Evolutionary conservation across 176 grass and related monocot genomes (phyloP), one percentile per base, ranked within the genome.

Genomic region (Melocanna baccifera): DNA sequence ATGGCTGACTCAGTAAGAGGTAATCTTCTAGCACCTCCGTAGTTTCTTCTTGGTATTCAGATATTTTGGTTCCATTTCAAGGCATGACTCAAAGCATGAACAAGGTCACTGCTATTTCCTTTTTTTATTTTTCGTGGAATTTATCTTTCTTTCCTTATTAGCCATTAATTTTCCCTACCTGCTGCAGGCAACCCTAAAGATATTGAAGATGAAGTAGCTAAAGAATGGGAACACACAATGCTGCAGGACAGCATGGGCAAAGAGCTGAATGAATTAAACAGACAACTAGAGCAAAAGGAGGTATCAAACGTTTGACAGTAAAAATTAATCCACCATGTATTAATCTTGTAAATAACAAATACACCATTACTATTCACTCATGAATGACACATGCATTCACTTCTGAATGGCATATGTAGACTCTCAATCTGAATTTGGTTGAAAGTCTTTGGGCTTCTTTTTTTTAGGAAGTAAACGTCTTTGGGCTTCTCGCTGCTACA

Each of bases 201-300:
- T 73, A 94, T 96, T 75, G 93, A 96, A 56, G 96, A 99, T 82
- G 96, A 99, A 87, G 89, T 86, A 51, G 88, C 84, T 47, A 99
- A 96, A 94, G 97, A 96, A 85, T 96, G 91, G 97, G 97, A 99
- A 89, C 81, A 99, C 82, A 90, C 91, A 83, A 86, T 99, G 74
- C 89, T 96, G 61, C 91, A 99, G 94, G 93, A 99, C 84, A 92
- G 88, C 45, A 84, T 99, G 90, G 97, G 79, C 78, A 99, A 96
- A 85, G 93, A 99, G 65, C 89, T 99, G 77, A 94, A 94, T 89
- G 93, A 99, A 84, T 85, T 99, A 86, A 99, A 99, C 73, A 93
- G 92, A 70, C 90, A 83, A 77, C 83, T 99, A 19, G 97, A 99
- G 46, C 86, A 96, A 89, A 99, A 99, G 72, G 97, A 99, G 97